A percentile compares a stretch with the other conserved stretches of the same genome.
Evolutionary conservation across 331 rosid genomes (phyloP).

Genomic region (Pyracantha coccinea): DNA sequence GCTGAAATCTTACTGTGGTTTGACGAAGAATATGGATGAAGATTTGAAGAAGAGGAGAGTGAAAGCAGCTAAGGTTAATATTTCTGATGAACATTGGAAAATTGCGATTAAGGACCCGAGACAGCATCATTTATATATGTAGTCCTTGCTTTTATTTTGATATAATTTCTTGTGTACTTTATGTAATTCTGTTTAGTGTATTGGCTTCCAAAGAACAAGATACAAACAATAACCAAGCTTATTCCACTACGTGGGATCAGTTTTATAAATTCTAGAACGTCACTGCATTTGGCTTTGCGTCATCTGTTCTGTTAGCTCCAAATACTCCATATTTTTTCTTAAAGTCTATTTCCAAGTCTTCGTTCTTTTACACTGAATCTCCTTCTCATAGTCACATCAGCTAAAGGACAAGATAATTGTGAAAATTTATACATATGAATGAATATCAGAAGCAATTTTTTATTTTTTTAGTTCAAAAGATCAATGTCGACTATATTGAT

Average conservation of each 20-base stretch:
- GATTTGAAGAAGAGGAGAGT: slow-evolving; percentile 32
- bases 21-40: slow-evolving; percentile 36
- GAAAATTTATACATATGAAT: not conserved
- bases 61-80: slow-evolving; percentile 31
- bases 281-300: no score
- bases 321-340: no score
- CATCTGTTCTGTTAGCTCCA: no score
- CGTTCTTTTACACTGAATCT: no score
- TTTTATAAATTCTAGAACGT: no score
- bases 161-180: not conserved
- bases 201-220: not conserved
- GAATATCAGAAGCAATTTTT: no score
- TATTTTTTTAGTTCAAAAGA: no score
- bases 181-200: not conserved
- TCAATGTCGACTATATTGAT: no score
- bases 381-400: no score
- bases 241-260: no score
- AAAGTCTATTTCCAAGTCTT: slow-evolving; percentile 30
- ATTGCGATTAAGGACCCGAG: slow-evolving; percentile 50
- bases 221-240: no score
- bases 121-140: slow-evolving; percentile 3
- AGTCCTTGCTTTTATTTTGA: not conserved
- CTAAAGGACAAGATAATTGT: not conserved
- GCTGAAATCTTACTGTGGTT: slow-evolving; percentile 44
- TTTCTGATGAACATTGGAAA: slow-evolving; percentile 52